phyloP scores from a whole-genome alignment of 2,329 filamentous ascomycete species.

The Chaetomiaceae sp. region DNA sequence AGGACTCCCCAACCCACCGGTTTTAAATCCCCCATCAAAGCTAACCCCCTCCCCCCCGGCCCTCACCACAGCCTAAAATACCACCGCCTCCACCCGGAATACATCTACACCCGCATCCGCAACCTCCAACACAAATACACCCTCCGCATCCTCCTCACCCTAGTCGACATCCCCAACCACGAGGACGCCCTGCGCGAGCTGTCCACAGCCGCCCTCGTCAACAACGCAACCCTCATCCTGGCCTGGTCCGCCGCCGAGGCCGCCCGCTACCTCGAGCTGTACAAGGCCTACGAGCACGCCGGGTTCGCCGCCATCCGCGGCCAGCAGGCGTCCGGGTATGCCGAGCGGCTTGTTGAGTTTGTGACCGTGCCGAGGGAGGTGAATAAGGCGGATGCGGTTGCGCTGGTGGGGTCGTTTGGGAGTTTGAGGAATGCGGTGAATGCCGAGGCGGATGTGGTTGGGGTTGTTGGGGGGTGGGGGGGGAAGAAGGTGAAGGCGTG shows the following conservation, averaged over 20 bases:
- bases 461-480: constrained; percentile 85
- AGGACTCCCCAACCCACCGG: background rate
- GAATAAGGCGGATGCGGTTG: constrained; percentile 92
- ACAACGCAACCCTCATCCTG: constrained; percentile 85
- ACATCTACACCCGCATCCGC: constrained; percentile 90
- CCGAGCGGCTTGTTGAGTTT: constrained; percentile 85
- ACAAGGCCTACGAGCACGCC: constrained; percentile 90
- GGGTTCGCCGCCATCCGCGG: constrained; percentile 75
- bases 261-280: constrained; percentile 87
- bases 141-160: constrained; percentile 77
- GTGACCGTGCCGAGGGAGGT: constrained; percentile 84
- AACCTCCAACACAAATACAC: constrained; percentile 80
- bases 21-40: too few relatives aligned
- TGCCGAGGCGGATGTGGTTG: constrained; percentile 78
- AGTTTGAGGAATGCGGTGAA: constrained; percentile 83
- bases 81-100: constrained; percentile 93
- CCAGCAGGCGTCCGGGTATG: constrained; percentile 76
- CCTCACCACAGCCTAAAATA: constrained; percentile 69
- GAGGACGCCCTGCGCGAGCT: constrained; percentile 86
- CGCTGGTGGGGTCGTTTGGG: constrained; percentile 86
- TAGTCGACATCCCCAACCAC: constrained; percentile 95
- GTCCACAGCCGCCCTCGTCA: constrained; percentile 86
- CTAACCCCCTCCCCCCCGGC: background rate
- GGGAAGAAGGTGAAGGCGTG: constrained; percentile 90
- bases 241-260: constrained; percentile 95